phyloP scores from a whole-genome alignment of 768 basidiomycete species.

The Rhodotorula diobovata region DNA sequence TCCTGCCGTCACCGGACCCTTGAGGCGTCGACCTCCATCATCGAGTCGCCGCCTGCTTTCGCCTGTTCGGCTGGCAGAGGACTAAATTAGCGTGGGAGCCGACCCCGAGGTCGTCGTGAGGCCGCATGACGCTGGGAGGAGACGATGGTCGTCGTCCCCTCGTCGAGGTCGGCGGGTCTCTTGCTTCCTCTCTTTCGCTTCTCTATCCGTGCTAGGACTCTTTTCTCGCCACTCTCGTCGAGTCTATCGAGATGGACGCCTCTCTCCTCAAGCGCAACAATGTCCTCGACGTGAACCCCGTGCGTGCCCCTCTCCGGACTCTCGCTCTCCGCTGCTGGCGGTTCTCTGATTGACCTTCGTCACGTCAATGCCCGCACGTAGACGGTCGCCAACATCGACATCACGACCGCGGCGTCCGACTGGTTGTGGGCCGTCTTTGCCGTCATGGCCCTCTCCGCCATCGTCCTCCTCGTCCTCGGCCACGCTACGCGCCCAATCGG shows the following conservation, averaged over 20 bases:
- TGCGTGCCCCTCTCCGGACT: background rate
- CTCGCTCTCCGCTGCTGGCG: background rate
- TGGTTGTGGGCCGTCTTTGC: constrained; percentile 60
- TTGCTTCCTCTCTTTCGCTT: background rate
- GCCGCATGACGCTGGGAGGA: too few species aligned
- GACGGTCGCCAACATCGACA: constrained; percentile 45
- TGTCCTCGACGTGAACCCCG: background rate
- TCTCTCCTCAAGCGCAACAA: background rate
- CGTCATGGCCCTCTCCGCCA: constrained; percentile 52
- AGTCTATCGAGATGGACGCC: background rate
- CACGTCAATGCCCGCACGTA: too few species aligned
- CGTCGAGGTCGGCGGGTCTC: background rate
- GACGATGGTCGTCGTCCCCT: too few species aligned
- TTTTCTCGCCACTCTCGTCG: too few species aligned
- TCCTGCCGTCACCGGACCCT: too few species aligned
- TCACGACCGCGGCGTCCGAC: constrained; percentile 54
- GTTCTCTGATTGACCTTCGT: background rate
- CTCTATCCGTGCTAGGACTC: background rate
- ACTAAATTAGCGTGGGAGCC: too few species aligned
- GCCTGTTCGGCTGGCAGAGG: too few species aligned
- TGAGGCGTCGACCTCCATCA: too few species aligned
- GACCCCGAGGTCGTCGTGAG: too few species aligned
- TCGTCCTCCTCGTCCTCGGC: constrained; percentile 46
- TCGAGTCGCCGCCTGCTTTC: too few species aligned
- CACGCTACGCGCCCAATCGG: constrained; percentile 44